Evolutionary conservation across 2,329 filamentous ascomycete genomes (phyloP), one percentile per base, ranked within the genome.

Genomic region (Botrytis galanthina): DNA sequence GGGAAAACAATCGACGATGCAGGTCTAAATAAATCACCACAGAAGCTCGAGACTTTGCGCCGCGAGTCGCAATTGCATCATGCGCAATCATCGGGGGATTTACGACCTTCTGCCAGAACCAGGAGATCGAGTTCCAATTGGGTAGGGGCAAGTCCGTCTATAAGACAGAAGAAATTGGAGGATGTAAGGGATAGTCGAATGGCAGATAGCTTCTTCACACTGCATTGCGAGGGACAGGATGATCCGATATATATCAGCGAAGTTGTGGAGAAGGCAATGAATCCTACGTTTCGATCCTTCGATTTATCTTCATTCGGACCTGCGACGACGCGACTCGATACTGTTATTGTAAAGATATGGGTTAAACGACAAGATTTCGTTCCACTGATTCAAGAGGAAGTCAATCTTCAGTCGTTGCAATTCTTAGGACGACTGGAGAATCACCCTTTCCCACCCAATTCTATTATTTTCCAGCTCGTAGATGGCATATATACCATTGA

Each of bases 211-310:
- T 98, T 97, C 86, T 96, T 97, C 82, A 93, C 93, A 4, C 81
- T 98, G 70, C 95, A 98, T 81, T 88, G 91, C 63, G 84, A 88
- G 1, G 88, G 84, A 5, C 83, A 89, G 70, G 83, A 86, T 64
- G 91, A 93, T 26, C 94, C 95, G 0, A 84, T 98, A n/a, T 98
- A 98, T 81, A 89, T 97, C 78, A 97, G 94, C 80, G 95, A 98
- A 83, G 86, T 92, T 35, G 88, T 91, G 42, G 88, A 92, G 77
- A 90, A 90, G 79, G 90, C 93, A n/a, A 94, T 94, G 87, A 98
- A 98, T 81, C 96, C 96, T 76, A 94, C 92, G 78, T 98, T 97
- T 81, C 90, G 89, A 61, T 92, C 93, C 81, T 97, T 98, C 81
- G 92, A 97, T 75, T 86, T 97, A 9, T 87, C 87, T 37, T 83